Conservation (phyloP, 257 asterid genomes). For the Solanum virginianum region DNA sequence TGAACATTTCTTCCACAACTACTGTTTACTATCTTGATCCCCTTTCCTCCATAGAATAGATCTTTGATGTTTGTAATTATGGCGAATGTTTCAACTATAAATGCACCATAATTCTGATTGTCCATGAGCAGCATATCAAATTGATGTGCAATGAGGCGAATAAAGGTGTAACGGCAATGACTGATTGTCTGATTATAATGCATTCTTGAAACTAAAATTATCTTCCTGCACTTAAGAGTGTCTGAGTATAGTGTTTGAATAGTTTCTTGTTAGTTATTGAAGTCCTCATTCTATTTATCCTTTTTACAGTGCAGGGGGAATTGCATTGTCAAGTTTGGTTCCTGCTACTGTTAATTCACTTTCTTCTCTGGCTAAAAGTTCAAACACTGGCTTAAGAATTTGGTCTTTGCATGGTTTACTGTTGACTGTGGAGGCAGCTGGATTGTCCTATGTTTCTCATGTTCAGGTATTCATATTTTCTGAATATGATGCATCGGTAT, state of each 20-base stretch:
- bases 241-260: not conserved
- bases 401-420: conserved; percentile 99
- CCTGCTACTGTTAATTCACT: conserved; percentile 83
- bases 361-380: conserved; percentile 72
- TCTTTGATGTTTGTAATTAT: not conserved
- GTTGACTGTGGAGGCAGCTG: conserved; percentile 97
- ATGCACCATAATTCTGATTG: not conserved
- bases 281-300: conserved; percentile 19
- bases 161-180: not conserved
- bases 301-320: conserved; percentile 96
- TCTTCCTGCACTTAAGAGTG: not conserved
- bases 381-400: conserved; percentile 62
- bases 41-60: not conserved
- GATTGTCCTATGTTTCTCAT: conserved; percentile 85
- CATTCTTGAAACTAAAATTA: not conserved
- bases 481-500: not conserved
- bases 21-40: not conserved
- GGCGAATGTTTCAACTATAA: not conserved
- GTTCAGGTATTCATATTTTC: conserved; percentile 67
- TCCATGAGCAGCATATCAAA: not conserved
- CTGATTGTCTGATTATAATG: not conserved
- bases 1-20: not conserved
- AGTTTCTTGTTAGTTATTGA: conserved; percentile 3
- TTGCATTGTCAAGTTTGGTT: conserved; percentile 95
- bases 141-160: not conserved